Conservation (phyloP, 1,284 basidiomycete genomes). For the Puccinia coronata region DNA sequence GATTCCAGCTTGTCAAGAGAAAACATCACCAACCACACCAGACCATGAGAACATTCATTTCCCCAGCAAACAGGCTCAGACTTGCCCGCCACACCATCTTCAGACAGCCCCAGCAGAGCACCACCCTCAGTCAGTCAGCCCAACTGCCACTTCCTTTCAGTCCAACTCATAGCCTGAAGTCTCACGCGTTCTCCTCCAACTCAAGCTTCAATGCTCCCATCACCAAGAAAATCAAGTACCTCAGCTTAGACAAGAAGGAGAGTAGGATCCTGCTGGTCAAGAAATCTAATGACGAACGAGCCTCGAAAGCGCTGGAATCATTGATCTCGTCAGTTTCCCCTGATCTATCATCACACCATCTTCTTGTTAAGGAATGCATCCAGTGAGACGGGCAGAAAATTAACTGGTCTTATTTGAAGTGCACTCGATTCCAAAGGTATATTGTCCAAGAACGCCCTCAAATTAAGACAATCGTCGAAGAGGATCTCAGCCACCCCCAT, state of each 20-base stretch:
- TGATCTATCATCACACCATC: not conserved
- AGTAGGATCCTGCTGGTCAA: constrained; percentile 61
- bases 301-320: constrained; percentile 59
- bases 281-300: constrained; percentile 61
- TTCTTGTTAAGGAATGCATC: too few species aligned
- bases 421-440: constrained; percentile 51
- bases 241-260: constrained; percentile 55
- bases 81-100: not conserved
- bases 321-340: constrained; percentile 58
- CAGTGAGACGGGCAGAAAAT: constrained; percentile 8
- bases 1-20: too few species aligned
- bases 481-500: constrained; percentile 58
- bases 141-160: not conserved
- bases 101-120: not conserved
- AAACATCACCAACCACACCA: too few species aligned
- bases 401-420: constrained; percentile 57
- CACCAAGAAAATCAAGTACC: constrained; percentile 32
- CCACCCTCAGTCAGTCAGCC: not conserved
- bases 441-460: constrained; percentile 64
- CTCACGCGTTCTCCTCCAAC: constrained; percentile 18
- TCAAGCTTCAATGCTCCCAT: not conserved
- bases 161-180: not conserved
- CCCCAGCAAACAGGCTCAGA: not conserved
- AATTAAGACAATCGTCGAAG: constrained; percentile 75
- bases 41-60: too few species aligned